Conservation (phyloP, 2,329 filamentous ascomycete species). For the Calonectria pteridis region DNA sequence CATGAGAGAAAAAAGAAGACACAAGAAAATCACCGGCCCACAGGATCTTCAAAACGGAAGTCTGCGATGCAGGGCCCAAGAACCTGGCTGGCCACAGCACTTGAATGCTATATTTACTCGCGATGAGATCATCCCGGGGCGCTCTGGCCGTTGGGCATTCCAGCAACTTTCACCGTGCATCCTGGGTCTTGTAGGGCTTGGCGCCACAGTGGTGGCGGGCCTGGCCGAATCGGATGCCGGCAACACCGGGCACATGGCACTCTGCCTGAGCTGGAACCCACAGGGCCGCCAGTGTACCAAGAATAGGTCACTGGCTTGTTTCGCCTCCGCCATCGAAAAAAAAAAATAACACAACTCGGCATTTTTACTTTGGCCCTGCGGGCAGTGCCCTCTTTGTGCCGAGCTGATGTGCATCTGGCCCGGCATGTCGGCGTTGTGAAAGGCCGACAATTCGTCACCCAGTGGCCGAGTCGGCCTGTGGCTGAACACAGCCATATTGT, state of each 20-base stretch:
- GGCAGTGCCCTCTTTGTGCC: neutral
- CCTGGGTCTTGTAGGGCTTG: slow-evolving; percentile 31
- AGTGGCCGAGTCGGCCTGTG: slow-evolving; percentile 1
- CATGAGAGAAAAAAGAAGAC: neutral
- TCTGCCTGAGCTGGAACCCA: slow-evolving; percentile 31
- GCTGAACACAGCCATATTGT: slow-evolving; percentile 27
- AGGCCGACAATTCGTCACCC: slow-evolving; percentile 19
- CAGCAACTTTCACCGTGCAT: slow-evolving; percentile 28
- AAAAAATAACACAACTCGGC: slow-evolving; percentile 8
- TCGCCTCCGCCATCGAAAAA: slow-evolving; percentile 30
- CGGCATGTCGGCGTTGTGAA: slow-evolving; percentile 11
- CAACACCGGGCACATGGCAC: slow-evolving; percentile 37
- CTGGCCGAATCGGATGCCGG: slow-evolving; percentile 36
- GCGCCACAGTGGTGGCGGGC: slow-evolving; percentile 31
- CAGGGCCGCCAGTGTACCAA: slow-evolving; percentile 35
- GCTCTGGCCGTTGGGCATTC: slow-evolving; percentile 11
- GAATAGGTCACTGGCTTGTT: slow-evolving; percentile 36
- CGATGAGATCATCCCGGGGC: slow-evolving; percentile 37
- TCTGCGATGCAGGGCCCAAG: slow-evolving; percentile 6
- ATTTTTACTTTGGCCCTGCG: slow-evolving; percentile 12
- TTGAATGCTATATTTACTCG: slow-evolving; percentile 22
- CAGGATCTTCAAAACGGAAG: neutral
- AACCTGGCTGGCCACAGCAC: slow-evolving; percentile 20
- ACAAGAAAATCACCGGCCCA: neutral
- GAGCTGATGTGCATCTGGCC: neutral